These are phyloP conservation scores for Wickerhamiella qilinensis DNA, from an alignment of 805 yeast genomes.

Conservation along the genomic window DNA sequence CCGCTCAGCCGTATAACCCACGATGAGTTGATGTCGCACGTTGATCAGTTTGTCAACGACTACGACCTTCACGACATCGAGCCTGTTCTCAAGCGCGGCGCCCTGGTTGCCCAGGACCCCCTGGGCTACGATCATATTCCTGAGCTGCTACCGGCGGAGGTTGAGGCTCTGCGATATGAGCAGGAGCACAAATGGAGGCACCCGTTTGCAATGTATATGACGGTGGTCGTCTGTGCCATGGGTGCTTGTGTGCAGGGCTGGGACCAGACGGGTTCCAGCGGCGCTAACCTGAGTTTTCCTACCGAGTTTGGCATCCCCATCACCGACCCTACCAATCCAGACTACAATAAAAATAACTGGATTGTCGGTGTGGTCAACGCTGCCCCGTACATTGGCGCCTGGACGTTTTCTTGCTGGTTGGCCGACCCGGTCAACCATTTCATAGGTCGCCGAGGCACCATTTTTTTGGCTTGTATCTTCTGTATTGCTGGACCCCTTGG, in stretches of 20 bases:
- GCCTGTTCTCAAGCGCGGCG: conserved; percentile 26
- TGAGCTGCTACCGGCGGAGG: conserved; percentile 21
- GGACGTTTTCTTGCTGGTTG: conserved; percentile 34
- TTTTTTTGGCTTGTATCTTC: conserved; percentile 28
- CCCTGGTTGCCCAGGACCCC: conserved; percentile 36
- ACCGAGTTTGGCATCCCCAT: conserved; percentile 26
- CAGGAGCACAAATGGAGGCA: conserved; percentile 32
- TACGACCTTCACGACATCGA: conserved; percentile 13
- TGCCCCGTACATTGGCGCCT: conserved; percentile 38
- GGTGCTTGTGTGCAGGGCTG: conserved; percentile 59
- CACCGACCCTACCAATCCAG: conserved; percentile 10
- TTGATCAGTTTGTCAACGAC: conserved; percentile 12
- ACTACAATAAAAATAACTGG: conserved; percentile 20
- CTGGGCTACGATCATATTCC: conserved; percentile 17
- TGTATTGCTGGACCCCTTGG: conserved; percentile 42
- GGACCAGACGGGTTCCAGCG: conserved; percentile 59
- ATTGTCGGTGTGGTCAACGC: conserved; percentile 46
- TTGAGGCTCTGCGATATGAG: conserved; percentile 26
- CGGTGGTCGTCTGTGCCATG: conserved; percentile 44
- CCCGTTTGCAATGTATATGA: conserved; percentile 26
- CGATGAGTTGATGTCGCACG: conserved; percentile 14
- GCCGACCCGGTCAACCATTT: conserved; percentile 35
- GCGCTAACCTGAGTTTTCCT: conserved; percentile 44
- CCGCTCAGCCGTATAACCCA: conserved; percentile 15
- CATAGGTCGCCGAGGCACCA: conserved; percentile 39